These are phyloP conservation scores for Diplocarpon rosae DNA, from an alignment of 2,329 filamentous ascomycete species.

Conservation along the genomic window DNA sequence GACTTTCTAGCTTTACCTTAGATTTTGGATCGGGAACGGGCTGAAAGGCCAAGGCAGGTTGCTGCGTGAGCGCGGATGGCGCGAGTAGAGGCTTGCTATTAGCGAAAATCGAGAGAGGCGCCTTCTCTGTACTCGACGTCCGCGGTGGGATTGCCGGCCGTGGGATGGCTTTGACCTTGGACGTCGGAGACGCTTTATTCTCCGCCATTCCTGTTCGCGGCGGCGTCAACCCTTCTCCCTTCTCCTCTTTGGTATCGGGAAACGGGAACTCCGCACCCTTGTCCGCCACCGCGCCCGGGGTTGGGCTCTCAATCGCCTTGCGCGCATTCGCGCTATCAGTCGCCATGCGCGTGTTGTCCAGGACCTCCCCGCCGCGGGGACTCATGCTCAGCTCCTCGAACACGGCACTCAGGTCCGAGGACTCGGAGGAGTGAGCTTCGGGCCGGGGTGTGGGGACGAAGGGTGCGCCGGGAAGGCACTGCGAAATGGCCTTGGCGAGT, in stretches of 20 bases:
- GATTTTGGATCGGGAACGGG: too few relatives aligned
- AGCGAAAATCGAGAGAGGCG: too few relatives aligned
- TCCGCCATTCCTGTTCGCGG: too few relatives aligned
- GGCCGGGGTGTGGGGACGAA: constrained; percentile 11
- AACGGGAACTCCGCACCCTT: constrained; percentile 25
- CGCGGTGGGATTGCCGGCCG: background rate
- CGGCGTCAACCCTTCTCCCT: too few relatives aligned
- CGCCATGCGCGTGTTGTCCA: constrained; percentile 26
- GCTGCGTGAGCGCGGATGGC: too few relatives aligned
- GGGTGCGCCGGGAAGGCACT: constrained; percentile 18
- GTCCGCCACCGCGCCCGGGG: constrained; percentile 20
- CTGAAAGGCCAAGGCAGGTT: background rate
- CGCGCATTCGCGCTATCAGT: constrained; percentile 25
- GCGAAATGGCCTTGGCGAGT: constrained; percentile 23
- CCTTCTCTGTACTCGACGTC: background rate
- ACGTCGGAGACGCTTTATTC: too few relatives aligned
- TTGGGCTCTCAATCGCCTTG: constrained; percentile 25
- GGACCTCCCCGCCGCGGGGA: constrained; percentile 19
- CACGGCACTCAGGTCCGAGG: constrained; percentile 19
- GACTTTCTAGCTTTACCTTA: too few relatives aligned
- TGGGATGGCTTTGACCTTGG: too few relatives aligned
- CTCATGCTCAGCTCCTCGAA: constrained; percentile 23
- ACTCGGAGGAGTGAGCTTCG: constrained; percentile 8
- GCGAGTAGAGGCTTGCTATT: too few relatives aligned
- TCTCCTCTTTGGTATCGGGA: constrained; percentile 4